Evolutionary conservation across 1,284 basidiomycete species (phyloP), one percentile per base, ranked within the genome.

Genomic region (Sporisorium iseilematis-ciliati): DNA sequence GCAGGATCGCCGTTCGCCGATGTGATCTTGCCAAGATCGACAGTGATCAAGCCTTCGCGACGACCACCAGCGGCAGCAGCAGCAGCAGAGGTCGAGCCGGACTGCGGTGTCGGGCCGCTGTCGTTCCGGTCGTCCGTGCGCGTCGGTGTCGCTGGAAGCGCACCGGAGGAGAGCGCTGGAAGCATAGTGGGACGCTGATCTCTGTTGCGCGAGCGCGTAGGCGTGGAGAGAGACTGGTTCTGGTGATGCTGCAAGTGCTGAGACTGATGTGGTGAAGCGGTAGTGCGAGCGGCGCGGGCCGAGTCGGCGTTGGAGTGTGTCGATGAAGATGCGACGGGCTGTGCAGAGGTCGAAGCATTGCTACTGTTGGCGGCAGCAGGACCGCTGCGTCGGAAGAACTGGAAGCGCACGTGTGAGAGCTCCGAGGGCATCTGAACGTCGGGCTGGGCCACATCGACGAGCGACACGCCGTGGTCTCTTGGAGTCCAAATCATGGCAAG

Each of bases 331-430:
- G 63, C 54, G 45, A 43, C 43, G 20, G 56, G 51, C 43, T 57
- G 62, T 4, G 48, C 26, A 16, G 66, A 58, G 61, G 65, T 56
- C 23, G 61, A 57, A 29, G 54, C 56, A 16, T 38, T 38, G 35
- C 16, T 38, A 14, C 35, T 38, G 25, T 7, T 52, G 35, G 58
- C 56, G 6, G 56, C 21, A 12, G 55, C 25, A 21, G 58, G 21
- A 18, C 52, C 78, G 40, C 54, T 59, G 54, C 81, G 83, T 59
- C 80, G 78, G 79, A 87, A 88, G 81, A 87, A 88, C 66, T 87
- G 85, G 56, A 86, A 86, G 46, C 85, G 83, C 48, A 87, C 83
- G 49, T 84, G 80, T 26, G 81, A 75, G 21, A 85, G 73, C 49
- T 84, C 84, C 2, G 80, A 46, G 0, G 86, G 84, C 18, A 85